Base-by-base conservation (phyloP, 2,329 filamentous ascomycete species). In the Leptodontidium sp. region DNA sequence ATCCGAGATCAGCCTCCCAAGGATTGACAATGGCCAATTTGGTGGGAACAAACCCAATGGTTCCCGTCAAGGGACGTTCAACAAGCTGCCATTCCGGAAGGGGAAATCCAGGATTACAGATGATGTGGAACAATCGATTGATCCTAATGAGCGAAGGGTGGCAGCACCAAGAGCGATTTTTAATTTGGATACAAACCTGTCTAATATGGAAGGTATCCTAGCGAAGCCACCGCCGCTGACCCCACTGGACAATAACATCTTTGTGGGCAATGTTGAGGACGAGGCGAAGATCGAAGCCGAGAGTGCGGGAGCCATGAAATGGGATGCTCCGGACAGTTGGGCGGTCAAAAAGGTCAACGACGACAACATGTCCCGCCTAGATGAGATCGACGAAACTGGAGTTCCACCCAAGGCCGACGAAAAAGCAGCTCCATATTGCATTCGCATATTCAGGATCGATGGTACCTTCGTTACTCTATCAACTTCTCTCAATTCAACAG, bases 301-400 rank as follows among this genome's bases (percentile, higher is more conserved):
- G 32, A 73, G 61, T 49, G 74, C 70, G 24, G 70, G 71, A 35
- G 72, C 69, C 17, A 89, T 90, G 1, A 88, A 88, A 3, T 99
- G 95, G 95, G 93, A 97, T 79, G 94, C 94, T 3, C 95, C 96
- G 1, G 95, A 98, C 79, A 98, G 94, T 78, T 99, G 96, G 96
- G 94, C 93, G 62, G 95, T 98, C 32, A 93, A 92, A 74, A 90
- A 89, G 69, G 85, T 85, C 55, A 88, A 87, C 8, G 90, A 93
- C 73, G 91, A 93, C 65, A 86, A 86, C 70, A 83, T 85, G 63
- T 80, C 82, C 73, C 86, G 83, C 74, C 81, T 78, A 4, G 82
- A 84, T 1, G 91, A 93, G 67, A 83, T 87, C 15, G 91, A 94
- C 71, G 91, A 95, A 65, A 83, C 86, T 35, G 90, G 88, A 58